Evolutionary conservation across 805 yeast species (phyloP), one percentile per base, ranked within the genome.

Genomic region (Helenozyma rhizophorensis): DNA sequence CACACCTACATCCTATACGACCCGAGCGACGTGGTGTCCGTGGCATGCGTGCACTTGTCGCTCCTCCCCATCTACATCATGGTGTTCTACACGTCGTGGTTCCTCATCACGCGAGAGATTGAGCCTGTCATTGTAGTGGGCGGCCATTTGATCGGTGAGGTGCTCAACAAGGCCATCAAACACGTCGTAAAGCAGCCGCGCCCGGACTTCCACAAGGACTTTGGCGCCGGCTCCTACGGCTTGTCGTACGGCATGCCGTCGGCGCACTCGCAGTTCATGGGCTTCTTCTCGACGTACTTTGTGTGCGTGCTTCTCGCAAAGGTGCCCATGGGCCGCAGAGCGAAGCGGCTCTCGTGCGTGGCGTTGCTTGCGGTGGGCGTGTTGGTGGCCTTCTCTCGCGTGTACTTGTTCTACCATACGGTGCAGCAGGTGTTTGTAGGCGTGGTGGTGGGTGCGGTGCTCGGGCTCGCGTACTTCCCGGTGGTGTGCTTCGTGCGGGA

Each of bases 181-280:
- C 65, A 68, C 14, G 23, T 74, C 1, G 56, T 87, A 24, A 76
- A 73, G 44, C 84, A 83, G 50, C 81, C 85, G 14, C 69, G 98
- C 40, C 98, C 98, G 7, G 72, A 64, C 6, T 66, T 66, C 49
- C 72, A 67, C 43, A 58, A 56, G 34, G 62, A 59, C 25, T 67
- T 67, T 33, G 72, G 72, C n/a, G 53, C 64, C 27, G 76, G 47
- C 16, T 69, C 63, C 16, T 53, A 53, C 27, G 57, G 76, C 37
- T 69, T 83, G 42, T 79, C 83, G 1, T 88, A 81, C 54, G 98
- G 98, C 0, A 90, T 90, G 97, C 98, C 98, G 0, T 79, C 89
- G 33, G 96, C 98, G 1, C 98, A 90, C 58, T 78, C 96, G 0
- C 98, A 90, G 60, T 93, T 89, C 57, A 83, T 90, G 88, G 94